A percentile compares a stretch with the other conserved stretches of the same genome.
Evolutionary conservation across 768 basidiomycete species (phyloP).

Genomic region (Psilocybe subaeruginosa): DNA sequence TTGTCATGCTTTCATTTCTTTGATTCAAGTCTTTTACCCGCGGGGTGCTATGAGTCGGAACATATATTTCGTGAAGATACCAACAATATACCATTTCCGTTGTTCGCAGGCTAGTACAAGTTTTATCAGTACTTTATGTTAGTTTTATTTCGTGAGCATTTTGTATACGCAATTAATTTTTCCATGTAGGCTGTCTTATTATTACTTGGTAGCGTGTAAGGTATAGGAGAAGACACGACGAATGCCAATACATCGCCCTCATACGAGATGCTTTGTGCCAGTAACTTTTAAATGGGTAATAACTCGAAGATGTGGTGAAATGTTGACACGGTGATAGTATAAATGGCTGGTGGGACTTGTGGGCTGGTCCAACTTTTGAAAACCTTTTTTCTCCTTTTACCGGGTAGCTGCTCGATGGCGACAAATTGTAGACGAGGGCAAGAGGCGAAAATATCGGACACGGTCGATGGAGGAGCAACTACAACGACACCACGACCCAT

Average conservation of each 20-base stretch:
- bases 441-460: neutral
- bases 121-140: neutral
- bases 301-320: neutral
- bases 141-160: neutral
- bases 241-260: too few relatives aligned
- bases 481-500: neutral
- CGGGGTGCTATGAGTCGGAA: neutral
- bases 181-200: neutral
- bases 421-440: slow-evolving; percentile 1
- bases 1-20: slow-evolving; percentile 41
- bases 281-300: neutral
- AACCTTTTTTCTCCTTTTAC: neutral
- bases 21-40: neutral
- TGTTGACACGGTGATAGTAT: neutral
- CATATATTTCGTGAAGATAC: neutral
- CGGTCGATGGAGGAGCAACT: neutral
- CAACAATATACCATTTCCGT: neutral
- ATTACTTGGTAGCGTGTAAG: too few relatives aligned
- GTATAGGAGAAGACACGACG: too few relatives aligned
- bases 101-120: neutral
- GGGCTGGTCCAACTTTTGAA: neutral
- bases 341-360: neutral
- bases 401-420: neutral
- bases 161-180: neutral
- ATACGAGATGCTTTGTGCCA: too few relatives aligned